Evolutionary conservation across 116 monocot species (phyloP), one percentile per base, ranked within the genome.

Genomic region (Papilionanthe hybrid): DNA sequence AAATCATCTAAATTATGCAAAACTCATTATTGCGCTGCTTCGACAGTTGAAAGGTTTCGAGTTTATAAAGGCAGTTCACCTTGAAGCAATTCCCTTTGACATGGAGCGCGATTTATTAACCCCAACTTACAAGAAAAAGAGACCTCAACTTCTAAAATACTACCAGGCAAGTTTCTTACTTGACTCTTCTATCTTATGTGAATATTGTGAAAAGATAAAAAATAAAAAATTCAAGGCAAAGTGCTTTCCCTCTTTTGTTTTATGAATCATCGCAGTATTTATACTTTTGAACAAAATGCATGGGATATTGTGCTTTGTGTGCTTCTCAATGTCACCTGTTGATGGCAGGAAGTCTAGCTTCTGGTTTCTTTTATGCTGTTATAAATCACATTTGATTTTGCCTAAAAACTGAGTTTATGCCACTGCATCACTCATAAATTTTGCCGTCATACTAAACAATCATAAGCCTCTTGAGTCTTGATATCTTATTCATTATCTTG

Each of bases 91-190:
- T 28, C 92, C 91, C 55, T 97, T 97, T 83, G 94, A 94, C 86
- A 89, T 97, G 88, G 97, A 94, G 25, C 91, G 94, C 42, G 97
- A 97, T 82, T 79, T 97, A 60, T 84, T 97, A 42, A 97, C 97
- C 66, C 97, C 97, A 47, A 96, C 97, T 25, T 94, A 82, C 73
- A 97, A 97, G 81, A 97, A 97, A 82, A 97, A 97, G 86, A 82
- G 94, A 53, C 97, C 94, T 45, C 97, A 97, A 81, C 77, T 97
- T 77, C 87, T 94, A 23, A 97, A 97, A 81, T 86, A 97, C 77
- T 94, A 94, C 57, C 89, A 97, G 94, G 97, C 87, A 55, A 69
- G 32, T 12, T 68, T 22, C 22, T 60, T 83, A 37, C 58, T 58
- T 53, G 15, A 53, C 53, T 53, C 13, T 53, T 53, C 15, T 15